Conservation (phyloP, 768 basidiomycete species). For the Lyophyllum semitale region DNA sequence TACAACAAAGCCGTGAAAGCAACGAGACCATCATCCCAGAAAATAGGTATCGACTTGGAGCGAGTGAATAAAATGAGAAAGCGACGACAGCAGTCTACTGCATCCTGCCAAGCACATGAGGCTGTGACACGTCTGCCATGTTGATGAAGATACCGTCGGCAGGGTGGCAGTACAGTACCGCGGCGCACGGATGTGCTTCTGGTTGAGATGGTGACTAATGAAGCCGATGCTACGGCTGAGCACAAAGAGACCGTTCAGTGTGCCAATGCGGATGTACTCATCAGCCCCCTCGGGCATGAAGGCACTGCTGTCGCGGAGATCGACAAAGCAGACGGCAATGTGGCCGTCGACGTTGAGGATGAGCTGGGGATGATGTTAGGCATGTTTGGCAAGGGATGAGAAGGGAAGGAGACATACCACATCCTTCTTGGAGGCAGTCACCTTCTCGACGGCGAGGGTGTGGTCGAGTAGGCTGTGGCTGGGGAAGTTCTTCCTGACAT, state of each 20-base stretch:
- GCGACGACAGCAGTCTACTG: slow-evolving; percentile 15
- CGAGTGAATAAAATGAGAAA: neutral
- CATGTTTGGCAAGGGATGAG: too few species aligned
- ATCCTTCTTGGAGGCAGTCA: too few species aligned
- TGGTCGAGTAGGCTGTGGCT: too few species aligned
- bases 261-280: slow-evolving; percentile 97
- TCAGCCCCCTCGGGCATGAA: slow-evolving; percentile 96
- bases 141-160: slow-evolving; percentile 96
- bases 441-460: too few species aligned
- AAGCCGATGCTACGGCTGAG: slow-evolving; percentile 97
- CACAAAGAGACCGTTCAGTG: slow-evolving; percentile 95
- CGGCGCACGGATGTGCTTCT: slow-evolving; percentile 93
- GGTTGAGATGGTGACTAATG: slow-evolving; percentile 95
- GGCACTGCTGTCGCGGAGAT: slow-evolving; percentile 88
- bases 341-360: too few species aligned
- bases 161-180: slow-evolving; percentile 91
- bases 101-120: slow-evolving; percentile 71
- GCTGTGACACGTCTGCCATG: slow-evolving; percentile 84
- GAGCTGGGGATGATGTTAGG: too few species aligned
- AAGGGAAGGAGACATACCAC: too few species aligned
- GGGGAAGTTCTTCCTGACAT: too few species aligned
- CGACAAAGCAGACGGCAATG: too few species aligned
- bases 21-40: neutral
- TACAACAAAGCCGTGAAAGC: neutral
- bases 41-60: neutral